Evolutionary conservation across 164 flowering plant species (phyloP).

Genomic region (Magnolia officinalis): DNA sequence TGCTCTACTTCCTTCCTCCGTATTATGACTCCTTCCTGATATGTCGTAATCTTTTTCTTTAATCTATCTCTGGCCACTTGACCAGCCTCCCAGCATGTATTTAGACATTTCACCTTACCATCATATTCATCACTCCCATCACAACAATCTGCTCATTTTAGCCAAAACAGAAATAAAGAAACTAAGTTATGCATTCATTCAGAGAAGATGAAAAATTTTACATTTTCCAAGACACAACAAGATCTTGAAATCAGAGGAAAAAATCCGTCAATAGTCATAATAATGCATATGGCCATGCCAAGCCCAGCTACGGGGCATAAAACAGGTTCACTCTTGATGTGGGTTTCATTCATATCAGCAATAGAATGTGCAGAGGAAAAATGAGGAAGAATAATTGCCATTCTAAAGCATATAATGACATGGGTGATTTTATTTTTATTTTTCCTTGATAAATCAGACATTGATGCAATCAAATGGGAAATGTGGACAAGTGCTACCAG

Average conservation of each 20-base stretch:
- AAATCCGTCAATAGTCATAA: not conserved
- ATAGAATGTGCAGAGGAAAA: not conserved
- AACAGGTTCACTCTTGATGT: not conserved
- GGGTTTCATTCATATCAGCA: not conserved
- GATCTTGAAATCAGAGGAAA: not conserved
- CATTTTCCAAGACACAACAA: not conserved
- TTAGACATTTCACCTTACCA: constrained; percentile 65
- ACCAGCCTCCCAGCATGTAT: constrained; percentile 98
- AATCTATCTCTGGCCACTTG: constrained; percentile 86
- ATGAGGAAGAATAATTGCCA: not conserved
- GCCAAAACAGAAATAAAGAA: not conserved
- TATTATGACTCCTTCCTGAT: constrained; percentile 58
- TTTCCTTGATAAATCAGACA: not conserved
- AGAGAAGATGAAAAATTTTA: not conserved
- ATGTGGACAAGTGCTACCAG: not conserved
- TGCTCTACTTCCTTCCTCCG: constrained; percentile 60
- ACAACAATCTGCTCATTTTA: constrained; percentile 70
- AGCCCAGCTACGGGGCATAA: not conserved
- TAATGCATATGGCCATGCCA: not conserved
- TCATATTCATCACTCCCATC: constrained; percentile 98
- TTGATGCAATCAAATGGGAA: not conserved
- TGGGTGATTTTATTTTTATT: not conserved
- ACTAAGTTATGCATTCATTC: not conserved
- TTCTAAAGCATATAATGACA: not conserved
- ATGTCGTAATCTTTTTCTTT: constrained; percentile 80